Base-by-base conservation (phyloP, 768 basidiomycete species). In the Mycena kentingensis region DNA sequence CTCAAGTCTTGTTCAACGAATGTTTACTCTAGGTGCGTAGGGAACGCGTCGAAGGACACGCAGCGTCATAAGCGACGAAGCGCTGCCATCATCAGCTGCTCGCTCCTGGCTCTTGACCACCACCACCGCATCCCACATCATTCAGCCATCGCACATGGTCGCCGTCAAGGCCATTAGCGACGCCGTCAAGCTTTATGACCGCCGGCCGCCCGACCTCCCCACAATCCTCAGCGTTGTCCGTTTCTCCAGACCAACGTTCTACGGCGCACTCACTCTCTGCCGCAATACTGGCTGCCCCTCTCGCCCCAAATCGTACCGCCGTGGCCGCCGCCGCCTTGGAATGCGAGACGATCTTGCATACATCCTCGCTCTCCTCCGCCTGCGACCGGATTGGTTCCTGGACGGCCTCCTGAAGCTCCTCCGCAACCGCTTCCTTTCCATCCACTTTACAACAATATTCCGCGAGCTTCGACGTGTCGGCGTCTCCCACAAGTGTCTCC, bases 391-490 rank as follows among this genome's bases (percentile, higher is more conserved):
- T 53, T 71, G 60, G 58, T 72, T 72, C 44, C 60, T 73, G 0
- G 65, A 72, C 42, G 67, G 72, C 46, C 64, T 71, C 15, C 55
- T 51, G 1, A 15, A 54, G n/a, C 65, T 67, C 10, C 52, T 67
- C 2, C 11, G 58, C 10, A 70, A 72, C 51, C 49, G 60, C 3
- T 70, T 72, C 51, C 63, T 73, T 35, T 60, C 67, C 10, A 52
- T 66, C 4, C 68, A 71, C 57, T 70, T 58, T 48, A 52, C 62
- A 4, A 71, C 70, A 3, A 65, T 72, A 27, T 58, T 62, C 49
- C 55, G 61, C 0, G 59, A 64, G 34, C 69, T 73, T 16, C 46
- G 51, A n/a, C 46, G 54, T 35, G 58, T 58, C 34, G 64, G 65
- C 7, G n/a, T n/a, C n/a, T n/a, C n/a, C n/a, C n/a, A n/a, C n/a